A percentile compares a stretch with the other conserved stretches of the same genome.
Evolutionary conservation across 2,329 filamentous ascomycete genomes (phyloP).

Genomic region (Phialophora macrospora): DNA sequence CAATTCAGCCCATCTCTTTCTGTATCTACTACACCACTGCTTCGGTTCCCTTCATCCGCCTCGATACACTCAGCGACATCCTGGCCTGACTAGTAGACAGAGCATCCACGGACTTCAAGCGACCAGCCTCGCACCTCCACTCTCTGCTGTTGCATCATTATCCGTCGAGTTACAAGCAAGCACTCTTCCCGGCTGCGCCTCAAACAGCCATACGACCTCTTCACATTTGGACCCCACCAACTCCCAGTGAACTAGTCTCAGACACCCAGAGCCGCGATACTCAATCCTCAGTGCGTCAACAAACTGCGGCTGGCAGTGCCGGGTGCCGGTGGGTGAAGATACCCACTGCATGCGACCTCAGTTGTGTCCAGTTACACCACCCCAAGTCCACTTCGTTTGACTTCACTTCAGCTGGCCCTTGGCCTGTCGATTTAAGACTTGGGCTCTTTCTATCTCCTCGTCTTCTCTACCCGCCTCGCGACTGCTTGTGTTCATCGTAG

Average conservation of each 20-base stretch:
- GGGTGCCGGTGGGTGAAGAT: slow-evolving; percentile 18
- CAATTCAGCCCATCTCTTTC: neutral
- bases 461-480: slow-evolving; percentile 41
- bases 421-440: slow-evolving; percentile 18
- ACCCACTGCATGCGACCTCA: slow-evolving; percentile 25
- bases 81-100: neutral
- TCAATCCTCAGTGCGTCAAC: slow-evolving; percentile 4
- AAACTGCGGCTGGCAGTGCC: slow-evolving; percentile 12
- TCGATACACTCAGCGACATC: neutral
- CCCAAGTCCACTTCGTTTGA: slow-evolving; percentile 24
- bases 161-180: slow-evolving; percentile 1
- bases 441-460: slow-evolving; percentile 15
- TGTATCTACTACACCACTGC: neutral
- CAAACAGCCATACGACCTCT: slow-evolving; percentile 21
- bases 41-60: neutral
- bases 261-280: slow-evolving; percentile 1
- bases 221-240: slow-evolving; percentile 33
- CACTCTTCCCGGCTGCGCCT: slow-evolving; percentile 35
- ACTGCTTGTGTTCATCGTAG: slow-evolving; percentile 3
- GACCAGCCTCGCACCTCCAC: neutral
- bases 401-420: slow-evolving; percentile 24
- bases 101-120: neutral
- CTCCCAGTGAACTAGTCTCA: slow-evolving; percentile 32
- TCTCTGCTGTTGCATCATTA: slow-evolving; percentile 16
- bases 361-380: slow-evolving; percentile 30